phyloP scores from a whole-genome alignment of 495 filamentous ascomycete genomes.

The Aspergillus steynii region DNA sequence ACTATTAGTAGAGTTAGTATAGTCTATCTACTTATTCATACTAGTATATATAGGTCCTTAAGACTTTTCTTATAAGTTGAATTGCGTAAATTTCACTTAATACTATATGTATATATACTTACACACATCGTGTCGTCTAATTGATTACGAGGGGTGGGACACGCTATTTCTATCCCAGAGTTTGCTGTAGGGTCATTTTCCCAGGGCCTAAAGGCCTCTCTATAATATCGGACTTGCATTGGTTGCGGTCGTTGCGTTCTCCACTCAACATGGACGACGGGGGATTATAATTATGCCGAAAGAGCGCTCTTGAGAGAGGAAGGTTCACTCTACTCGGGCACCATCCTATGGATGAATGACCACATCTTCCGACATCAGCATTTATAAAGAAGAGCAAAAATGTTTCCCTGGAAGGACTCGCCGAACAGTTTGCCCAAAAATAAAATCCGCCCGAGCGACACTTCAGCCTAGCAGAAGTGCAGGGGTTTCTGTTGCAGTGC shows the following conservation, averaged over 20 bases:
- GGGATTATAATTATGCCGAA: background rate
- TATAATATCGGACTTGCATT: background rate
- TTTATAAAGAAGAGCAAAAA: background rate
- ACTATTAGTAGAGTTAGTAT: too few relatives aligned
- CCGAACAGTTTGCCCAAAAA: background rate
- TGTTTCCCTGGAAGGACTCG: background rate
- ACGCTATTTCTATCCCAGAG: too few relatives aligned
- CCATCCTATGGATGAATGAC: background rate
- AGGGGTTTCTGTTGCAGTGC: constrained; percentile 2
- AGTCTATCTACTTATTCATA: too few relatives aligned
- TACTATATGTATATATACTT: too few relatives aligned
- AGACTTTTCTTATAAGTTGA: too few relatives aligned
- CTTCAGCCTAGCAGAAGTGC: background rate
- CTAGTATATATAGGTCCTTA: too few relatives aligned
- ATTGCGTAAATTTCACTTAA: too few relatives aligned
- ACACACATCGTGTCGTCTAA: too few relatives aligned
- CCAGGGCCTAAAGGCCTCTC: too few relatives aligned
- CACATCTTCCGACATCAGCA: background rate
- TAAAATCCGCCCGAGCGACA: background rate
- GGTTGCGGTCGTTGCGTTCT: background rate
- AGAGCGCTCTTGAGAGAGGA: background rate
- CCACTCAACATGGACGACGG: background rate
- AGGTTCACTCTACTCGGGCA: background rate
- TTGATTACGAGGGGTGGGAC: too few relatives aligned
- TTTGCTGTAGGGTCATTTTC: too few relatives aligned